These are phyloP conservation scores for Cynanchum wilfordii DNA, from an alignment of 257 asterid genomes.

Conservation along the genomic window DNA sequence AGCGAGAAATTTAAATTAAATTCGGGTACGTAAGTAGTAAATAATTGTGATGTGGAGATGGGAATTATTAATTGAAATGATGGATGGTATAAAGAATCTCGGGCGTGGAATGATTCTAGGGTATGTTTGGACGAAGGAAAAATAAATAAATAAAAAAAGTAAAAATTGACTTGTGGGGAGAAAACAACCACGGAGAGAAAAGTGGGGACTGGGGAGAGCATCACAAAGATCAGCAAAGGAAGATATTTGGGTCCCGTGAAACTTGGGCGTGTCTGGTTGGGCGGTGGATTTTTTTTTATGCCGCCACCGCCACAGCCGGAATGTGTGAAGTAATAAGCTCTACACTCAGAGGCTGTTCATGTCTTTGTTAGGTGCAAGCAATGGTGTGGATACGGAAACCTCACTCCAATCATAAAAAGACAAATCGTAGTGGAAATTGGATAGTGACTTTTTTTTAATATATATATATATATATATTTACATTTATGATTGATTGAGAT, in stretches of 20 bases:
- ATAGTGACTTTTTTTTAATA: not conserved
- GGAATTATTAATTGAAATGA: too few relatives aligned
- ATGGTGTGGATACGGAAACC: not conserved
- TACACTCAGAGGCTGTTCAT: not conserved
- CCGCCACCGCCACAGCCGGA: conserved; percentile 1
- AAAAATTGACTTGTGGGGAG: not conserved
- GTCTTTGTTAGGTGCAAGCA: not conserved
- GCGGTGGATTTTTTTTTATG: not conserved
- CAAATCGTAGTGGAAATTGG: not conserved
- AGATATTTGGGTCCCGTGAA: not conserved
- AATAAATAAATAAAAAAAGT: too few relatives aligned
- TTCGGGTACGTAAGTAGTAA: too few relatives aligned
- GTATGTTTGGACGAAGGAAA: not conserved
- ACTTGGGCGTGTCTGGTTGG: not conserved
- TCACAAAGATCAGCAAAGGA: not conserved
- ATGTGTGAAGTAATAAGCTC: not conserved
- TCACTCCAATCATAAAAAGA: not conserved
- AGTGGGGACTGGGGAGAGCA: not conserved
- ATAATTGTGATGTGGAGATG: too few relatives aligned
- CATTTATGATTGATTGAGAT: too few relatives aligned
- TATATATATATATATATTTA: too few relatives aligned
- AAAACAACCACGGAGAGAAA: not conserved
- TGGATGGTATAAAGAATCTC: not conserved
- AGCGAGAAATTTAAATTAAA: too few relatives aligned
- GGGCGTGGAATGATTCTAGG: not conserved